Percentiles rank a stretch among this genome's conserved stretches.
These are phyloP conservation scores for Didymella segeticola DNA, from an alignment of 2,329 filamentous ascomycete species.

Conservation along the genomic window DNA sequence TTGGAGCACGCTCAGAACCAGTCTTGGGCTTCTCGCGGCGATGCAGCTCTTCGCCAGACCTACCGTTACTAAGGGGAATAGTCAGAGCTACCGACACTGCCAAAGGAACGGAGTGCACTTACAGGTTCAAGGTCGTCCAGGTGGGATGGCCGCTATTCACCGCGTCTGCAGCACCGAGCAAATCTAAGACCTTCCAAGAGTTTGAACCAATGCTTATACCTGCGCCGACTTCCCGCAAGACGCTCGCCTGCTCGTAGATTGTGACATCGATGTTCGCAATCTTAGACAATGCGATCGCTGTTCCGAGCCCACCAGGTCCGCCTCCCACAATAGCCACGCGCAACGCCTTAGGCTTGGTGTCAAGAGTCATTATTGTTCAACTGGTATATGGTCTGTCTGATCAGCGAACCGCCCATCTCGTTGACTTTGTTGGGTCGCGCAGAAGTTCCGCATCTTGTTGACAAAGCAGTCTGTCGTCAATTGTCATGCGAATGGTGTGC, in stretches of 20 bases:
- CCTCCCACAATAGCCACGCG: slow-evolving; percentile 51
- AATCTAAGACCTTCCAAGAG: slow-evolving; percentile 56
- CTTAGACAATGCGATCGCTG: slow-evolving; percentile 55
- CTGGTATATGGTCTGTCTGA: no score
- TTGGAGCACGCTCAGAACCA: not conserved
- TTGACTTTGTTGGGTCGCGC: not conserved
- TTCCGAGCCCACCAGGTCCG: slow-evolving; percentile 51
- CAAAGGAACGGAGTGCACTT: not conserved
- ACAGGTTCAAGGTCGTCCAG: slow-evolving; percentile 42
- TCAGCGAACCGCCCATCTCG: not conserved
- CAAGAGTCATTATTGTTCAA: slow-evolving; percentile 23
- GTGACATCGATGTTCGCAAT: slow-evolving; percentile 52
- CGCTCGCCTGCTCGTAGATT: slow-evolving; percentile 55
- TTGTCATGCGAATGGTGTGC: slow-evolving; percentile 24
- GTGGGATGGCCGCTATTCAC: slow-evolving; percentile 42
- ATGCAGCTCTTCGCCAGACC: slow-evolving; percentile 37
- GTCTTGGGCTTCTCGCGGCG: slow-evolving; percentile 24
- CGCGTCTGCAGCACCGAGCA: slow-evolving; percentile 53
- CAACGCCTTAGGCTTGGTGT: not conserved
- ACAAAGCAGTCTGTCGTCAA: slow-evolving; percentile 22
- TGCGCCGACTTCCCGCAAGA: slow-evolving; percentile 57
- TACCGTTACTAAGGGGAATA: slow-evolving; percentile 36
- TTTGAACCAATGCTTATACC: slow-evolving; percentile 57
- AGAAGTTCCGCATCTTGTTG: slow-evolving; percentile 10
- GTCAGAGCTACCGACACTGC: not conserved